Conservation (phyloP, 768 basidiomycete species). For the Rhodotorula taiwanensis region DNA sequence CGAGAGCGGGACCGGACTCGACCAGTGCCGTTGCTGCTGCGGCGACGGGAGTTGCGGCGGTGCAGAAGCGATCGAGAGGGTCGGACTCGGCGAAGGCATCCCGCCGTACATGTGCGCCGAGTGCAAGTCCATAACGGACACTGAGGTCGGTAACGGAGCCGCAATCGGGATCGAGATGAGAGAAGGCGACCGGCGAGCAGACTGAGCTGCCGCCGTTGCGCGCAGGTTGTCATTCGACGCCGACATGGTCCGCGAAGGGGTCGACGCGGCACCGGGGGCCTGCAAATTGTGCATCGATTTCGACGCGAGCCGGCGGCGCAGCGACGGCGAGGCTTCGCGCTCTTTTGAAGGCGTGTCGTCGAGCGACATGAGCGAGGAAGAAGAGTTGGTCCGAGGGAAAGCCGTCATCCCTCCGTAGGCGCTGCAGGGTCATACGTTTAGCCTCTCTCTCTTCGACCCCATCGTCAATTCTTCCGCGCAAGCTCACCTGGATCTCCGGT, state of each 20-base stretch:
- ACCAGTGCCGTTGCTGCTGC: not conserved
- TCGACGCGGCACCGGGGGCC: not conserved
- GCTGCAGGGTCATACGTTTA: no score
- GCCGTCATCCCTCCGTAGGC: not conserved
- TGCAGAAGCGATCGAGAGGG: not conserved
- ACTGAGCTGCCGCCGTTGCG: constrained; percentile 9
- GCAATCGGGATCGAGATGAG: constrained; percentile 17
- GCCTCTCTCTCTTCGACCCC: no score
- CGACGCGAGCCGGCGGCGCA: constrained; percentile 28
- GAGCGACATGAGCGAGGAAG: constrained; percentile 36
- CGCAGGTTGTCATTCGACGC: constrained; percentile 30
- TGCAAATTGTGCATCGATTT: constrained; percentile 35
- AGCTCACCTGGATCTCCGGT: constrained; percentile 34
- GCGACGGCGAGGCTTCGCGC: constrained; percentile 4
- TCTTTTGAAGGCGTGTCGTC: constrained; percentile 36
- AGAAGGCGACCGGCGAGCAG: constrained; percentile 8
- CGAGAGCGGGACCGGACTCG: not conserved
- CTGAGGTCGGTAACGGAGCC: constrained; percentile 5
- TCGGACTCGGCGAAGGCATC: constrained; percentile 6
- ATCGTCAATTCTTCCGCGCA: no score
- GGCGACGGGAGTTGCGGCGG: not conserved
- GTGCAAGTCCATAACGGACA: not conserved
- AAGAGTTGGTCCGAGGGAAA: constrained; percentile 29
- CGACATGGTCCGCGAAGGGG: constrained; percentile 19
- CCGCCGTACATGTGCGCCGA: not conserved